These are phyloP conservation scores for Boletus edulis DNA, from an alignment of 768 basidiomycete genomes.

Conservation along the genomic window DNA sequence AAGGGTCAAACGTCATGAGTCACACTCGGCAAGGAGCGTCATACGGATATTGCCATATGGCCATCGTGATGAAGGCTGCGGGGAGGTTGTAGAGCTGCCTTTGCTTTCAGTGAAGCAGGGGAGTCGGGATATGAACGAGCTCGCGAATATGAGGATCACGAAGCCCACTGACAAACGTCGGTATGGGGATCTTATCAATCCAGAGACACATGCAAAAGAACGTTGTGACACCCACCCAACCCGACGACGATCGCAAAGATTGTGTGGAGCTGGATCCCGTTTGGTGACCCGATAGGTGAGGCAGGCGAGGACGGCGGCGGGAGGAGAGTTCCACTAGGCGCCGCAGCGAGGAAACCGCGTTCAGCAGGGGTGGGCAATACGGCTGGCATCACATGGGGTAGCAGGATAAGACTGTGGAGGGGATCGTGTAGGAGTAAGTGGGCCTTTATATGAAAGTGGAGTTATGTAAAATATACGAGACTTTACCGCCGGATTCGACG, in stretches of 20 bases:
- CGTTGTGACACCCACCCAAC: conserved; percentile 4
- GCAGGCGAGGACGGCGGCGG: too few relatives aligned
- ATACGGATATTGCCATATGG: not conserved
- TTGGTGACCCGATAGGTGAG: not conserved
- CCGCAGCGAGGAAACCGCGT: too few relatives aligned
- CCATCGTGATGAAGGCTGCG: not conserved
- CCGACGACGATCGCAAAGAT: conserved; percentile 11
- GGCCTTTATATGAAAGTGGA: not conserved
- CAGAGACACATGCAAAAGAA: not conserved
- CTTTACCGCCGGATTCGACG: too few relatives aligned
- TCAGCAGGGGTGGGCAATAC: too few relatives aligned
- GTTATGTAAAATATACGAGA: not conserved
- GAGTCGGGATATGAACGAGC: not conserved
- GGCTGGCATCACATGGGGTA: not conserved
- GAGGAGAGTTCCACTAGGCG: too few relatives aligned
- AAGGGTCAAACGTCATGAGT: not conserved
- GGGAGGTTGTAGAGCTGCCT: not conserved
- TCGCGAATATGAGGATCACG: conserved; percentile 3
- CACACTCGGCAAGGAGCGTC: not conserved
- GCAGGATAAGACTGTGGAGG: not conserved
- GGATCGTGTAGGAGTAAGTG: not conserved
- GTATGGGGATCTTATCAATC: not conserved
- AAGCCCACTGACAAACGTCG: conserved; percentile 10
- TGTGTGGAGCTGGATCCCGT: conserved; percentile 8
- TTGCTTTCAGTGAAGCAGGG: not conserved